Base-by-base conservation (phyloP, 2,329 filamentous ascomycete species). In the Cytospora schulzeri region DNA sequence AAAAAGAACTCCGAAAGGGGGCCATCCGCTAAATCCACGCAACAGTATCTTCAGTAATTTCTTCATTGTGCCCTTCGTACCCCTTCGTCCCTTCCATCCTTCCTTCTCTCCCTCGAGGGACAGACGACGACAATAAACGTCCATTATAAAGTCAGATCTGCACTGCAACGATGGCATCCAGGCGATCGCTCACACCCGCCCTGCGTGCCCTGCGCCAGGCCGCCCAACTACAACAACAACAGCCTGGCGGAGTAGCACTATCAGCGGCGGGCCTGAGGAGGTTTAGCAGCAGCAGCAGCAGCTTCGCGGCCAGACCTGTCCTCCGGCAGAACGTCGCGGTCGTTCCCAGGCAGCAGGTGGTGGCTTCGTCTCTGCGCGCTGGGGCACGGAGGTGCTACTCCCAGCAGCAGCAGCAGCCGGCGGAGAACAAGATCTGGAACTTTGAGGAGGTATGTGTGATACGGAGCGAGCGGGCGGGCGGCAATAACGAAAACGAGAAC, bases 341-440 rank as follows among this genome's bases (percentile, higher is more conserved):
- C n/a, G n/a, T 14, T 31, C 48, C 58, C 7, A 29, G 17, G 31
- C 8, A 28, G 29, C 1, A 22, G 26, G 51, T 33, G 7, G 31
- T 14, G 14, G 52, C 56, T 12, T 22, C 50, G 52, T n/a, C 55
- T n/a, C 35, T 28, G 26, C 38, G 35, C 29, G 58, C 12, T 28
- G 22, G 38, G 29, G n/a, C 22, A 26, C 41, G 53, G 53, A 31
- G 60, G 41, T 78, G 75, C 29, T 45, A 75, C 38, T 45, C 54
- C 38, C 29, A 31, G 29, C 29, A 9, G 29, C 29, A 31, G 29
- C 29, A 62, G 7, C 68, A 71, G 63, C 57, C 65, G 4, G 55
- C 64, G 4, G 70, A 71, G 67, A 78, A 71, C 70, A 83, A 78
- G 70, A 71, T 78, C 12, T 86, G 82, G 77, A 73, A 69, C 9